Percentiles rank a stretch among this genome's conserved stretches.
Evolutionary conservation across 768 basidiomycete species (phyloP).

Genomic region (Fibroporia radiculosa): DNA sequence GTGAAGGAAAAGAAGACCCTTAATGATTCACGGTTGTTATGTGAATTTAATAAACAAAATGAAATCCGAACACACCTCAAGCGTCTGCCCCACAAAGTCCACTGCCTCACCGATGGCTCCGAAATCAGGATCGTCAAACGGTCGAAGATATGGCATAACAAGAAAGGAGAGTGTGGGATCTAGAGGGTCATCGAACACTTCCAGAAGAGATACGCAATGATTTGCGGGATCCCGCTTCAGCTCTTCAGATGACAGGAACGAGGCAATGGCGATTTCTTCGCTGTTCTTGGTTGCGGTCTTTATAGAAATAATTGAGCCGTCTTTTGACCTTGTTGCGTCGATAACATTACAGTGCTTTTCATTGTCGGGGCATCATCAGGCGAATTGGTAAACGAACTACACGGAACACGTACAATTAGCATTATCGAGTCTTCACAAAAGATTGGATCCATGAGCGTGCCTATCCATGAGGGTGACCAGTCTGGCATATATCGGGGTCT

Average conservation of each 20-base stretch:
- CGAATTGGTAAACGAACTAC: not conserved
- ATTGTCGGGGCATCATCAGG: not conserved
- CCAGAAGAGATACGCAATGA: slow-evolving; percentile 19
- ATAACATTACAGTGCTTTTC: slow-evolving; percentile 7
- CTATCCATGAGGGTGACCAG: slow-evolving; percentile 17
- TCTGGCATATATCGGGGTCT: slow-evolving; percentile 9
- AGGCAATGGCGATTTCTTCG: slow-evolving; percentile 12
- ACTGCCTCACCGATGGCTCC: slow-evolving; percentile 13
- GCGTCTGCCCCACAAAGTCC: slow-evolving; percentile 13
- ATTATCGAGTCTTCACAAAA: slow-evolving; percentile 13
- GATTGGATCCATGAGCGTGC: slow-evolving; percentile 3
- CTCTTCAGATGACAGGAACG: not conserved
- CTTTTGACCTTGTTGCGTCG: slow-evolving; percentile 7
- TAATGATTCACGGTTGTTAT: not conserved
- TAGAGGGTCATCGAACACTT: slow-evolving; percentile 10
- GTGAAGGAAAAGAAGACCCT: slow-evolving; percentile 15
- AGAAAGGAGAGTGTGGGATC: slow-evolving; percentile 5
- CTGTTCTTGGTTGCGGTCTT: slow-evolving; percentile 1
- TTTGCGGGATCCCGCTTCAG: slow-evolving; percentile 11
- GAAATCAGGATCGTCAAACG: slow-evolving; percentile 14
- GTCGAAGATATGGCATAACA: slow-evolving; percentile 16
- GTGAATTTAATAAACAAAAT: not conserved
- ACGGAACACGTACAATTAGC: not conserved
- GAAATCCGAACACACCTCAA: slow-evolving; percentile 13
- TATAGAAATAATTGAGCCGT: slow-evolving; percentile 7